Evolutionary conservation across 139 green algal genomes (phyloP).

Genomic region (Haematococcus sp.): DNA sequence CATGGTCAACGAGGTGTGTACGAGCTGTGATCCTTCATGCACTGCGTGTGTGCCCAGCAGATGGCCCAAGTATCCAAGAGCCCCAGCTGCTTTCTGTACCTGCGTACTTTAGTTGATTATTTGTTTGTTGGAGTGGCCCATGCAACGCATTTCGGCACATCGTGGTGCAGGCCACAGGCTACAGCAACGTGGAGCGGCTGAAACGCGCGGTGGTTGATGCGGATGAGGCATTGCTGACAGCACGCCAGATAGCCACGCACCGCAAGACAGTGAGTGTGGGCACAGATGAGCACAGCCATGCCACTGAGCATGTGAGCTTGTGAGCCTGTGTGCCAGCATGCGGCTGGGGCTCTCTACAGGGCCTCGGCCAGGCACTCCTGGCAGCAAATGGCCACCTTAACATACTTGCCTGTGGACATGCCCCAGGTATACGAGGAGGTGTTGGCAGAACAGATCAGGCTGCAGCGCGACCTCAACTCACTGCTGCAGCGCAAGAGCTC

Average conservation of each 20-base stretch:
- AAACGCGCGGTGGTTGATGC: slow-evolving; percentile 10
- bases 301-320: slow-evolving; percentile 2
- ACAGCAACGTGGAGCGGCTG: slow-evolving; percentile 19
- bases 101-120: too few species aligned
- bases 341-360: neutral
- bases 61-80: too few species aligned
- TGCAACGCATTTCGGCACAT: too few species aligned
- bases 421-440: slow-evolving; percentile 1
- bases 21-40: too few species aligned
- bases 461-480: slow-evolving; percentile 32
- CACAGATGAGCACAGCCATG: too few species aligned
- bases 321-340: neutral
- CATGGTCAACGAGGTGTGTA: too few species aligned
- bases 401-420: neutral
- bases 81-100: too few species aligned
- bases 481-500: slow-evolving; percentile 49
- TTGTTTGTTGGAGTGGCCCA: too few species aligned
- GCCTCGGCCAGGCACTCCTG: neutral
- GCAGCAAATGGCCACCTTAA: neutral
- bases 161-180: slow-evolving; percentile 17
- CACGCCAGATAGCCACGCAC: neutral
- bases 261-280: too few species aligned
- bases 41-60: too few species aligned
- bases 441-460: neutral
- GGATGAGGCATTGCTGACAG: neutral